A percentile compares a stretch with the other conserved stretches of the same genome.
phyloP scores from a whole-genome alignment of 129 eudicot genomes.

The Tagetes erecta region DNA sequence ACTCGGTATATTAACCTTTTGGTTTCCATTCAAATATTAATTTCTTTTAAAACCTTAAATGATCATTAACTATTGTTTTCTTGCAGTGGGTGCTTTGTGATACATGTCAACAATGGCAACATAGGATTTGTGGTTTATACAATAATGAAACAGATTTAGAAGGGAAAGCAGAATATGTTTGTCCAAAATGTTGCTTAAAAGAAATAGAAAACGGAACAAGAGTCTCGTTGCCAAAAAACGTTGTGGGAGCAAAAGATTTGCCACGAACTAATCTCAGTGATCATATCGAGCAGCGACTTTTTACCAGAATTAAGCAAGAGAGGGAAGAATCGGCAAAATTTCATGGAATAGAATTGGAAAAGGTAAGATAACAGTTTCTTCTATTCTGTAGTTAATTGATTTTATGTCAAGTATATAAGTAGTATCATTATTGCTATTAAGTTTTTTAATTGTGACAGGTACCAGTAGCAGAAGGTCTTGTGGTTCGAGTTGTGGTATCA shows the following conservation, averaged over 20 bases:
- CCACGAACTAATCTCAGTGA: slow-evolving; percentile 70
- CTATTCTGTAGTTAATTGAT: neutral
- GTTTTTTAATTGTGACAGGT: slow-evolving; percentile 41
- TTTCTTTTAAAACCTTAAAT: neutral
- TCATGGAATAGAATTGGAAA: slow-evolving; percentile 35
- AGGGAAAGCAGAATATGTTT: slow-evolving; percentile 54
- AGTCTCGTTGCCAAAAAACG: slow-evolving; percentile 30
- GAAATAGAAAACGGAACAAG: slow-evolving; percentile 42
- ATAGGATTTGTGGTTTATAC: slow-evolving; percentile 71
- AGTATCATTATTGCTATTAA: neutral
- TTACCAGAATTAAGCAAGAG: slow-evolving; percentile 56
- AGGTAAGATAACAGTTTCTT: slow-evolving; percentile 42
- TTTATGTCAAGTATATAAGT: neutral
- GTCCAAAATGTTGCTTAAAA: slow-evolving; percentile 66
- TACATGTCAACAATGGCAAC: slow-evolving; percentile 74
- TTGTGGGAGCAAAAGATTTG: slow-evolving; percentile 64
- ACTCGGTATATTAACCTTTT: slow-evolving; percentile 50
- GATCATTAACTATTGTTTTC: slow-evolving; percentile 1
- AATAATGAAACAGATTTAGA: slow-evolving; percentile 50
- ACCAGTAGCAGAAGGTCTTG: slow-evolving; percentile 58
- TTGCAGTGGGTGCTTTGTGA: slow-evolving; percentile 89
- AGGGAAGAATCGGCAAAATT: slow-evolving; percentile 54
- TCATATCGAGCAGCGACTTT: slow-evolving; percentile 65
- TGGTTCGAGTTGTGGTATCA: slow-evolving; percentile 72
- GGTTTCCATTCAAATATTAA: neutral